Percentiles rank a stretch among this genome's conserved stretches.
These are phyloP conservation scores for Spergularia azorica DNA, from an alignment of 179 eudicot genomes.

Conservation along the genomic window DNA sequence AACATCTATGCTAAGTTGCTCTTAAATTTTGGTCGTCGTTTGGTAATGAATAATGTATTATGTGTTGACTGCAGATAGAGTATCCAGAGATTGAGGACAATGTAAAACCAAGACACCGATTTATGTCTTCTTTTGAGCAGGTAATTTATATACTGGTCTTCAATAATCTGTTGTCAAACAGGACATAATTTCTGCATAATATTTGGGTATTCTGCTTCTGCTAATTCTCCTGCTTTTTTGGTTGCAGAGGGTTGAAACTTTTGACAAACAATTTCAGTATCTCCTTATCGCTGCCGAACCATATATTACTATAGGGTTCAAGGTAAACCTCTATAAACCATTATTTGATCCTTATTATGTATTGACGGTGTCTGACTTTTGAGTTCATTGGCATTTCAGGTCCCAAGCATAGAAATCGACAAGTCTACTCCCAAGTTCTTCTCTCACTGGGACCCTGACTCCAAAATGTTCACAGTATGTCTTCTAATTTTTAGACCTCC, in stretches of 20 bases:
- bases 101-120: conserved; percentile 89
- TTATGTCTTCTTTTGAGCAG: conserved; percentile 98
- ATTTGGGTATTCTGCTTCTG: background rate
- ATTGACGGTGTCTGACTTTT: background rate
- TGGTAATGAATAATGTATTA: background rate
- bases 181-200: background rate
- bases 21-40: background rate
- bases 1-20: background rate
- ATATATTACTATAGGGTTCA: conserved; percentile 83
- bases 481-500: background rate
- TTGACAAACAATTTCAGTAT: conserved; percentile 81
- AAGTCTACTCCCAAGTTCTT: conserved; percentile 95
- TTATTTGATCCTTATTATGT: background rate
- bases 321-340: conserved; percentile 41
- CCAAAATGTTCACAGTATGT: conserved; percentile 89
- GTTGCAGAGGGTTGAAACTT: conserved; percentile 75
- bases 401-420: conserved; percentile 94
- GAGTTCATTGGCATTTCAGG: conserved; percentile 42
- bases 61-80: conserved; percentile 62
- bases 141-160: conserved; percentile 26
- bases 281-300: conserved; percentile 94
- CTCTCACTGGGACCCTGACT: conserved; percentile 98
- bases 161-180: background rate
- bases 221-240: conserved; percentile 2
- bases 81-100: conserved; percentile 96